Conservation (phyloP, 495 filamentous ascomycete species). For the Thermothielavioides terrestris region DNA sequence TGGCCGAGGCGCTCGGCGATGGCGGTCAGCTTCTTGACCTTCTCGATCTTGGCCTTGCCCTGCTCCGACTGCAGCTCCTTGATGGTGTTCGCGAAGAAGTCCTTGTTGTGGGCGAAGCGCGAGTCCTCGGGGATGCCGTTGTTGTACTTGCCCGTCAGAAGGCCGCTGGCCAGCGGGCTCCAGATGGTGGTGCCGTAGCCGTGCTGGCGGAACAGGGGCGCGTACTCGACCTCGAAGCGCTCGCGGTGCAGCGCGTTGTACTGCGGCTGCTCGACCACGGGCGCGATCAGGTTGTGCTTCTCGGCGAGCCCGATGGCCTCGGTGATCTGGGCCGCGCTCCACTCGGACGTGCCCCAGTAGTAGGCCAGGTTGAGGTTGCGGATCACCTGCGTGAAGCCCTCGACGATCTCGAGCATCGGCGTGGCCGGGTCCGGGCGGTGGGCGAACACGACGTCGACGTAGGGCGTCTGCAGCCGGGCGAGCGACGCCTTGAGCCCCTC, state of each 20-base stretch:
- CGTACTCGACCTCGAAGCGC: slow-evolving; percentile 69
- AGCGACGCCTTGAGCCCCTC: slow-evolving; percentile 50
- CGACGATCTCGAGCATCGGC: slow-evolving; percentile 80
- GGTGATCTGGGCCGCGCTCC: slow-evolving; percentile 72
- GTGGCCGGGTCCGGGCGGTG: slow-evolving; percentile 77
- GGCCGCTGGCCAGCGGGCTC: slow-evolving; percentile 58
- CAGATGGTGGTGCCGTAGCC: slow-evolving; percentile 65
- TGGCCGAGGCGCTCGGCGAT: slow-evolving; percentile 60
- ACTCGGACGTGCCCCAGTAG: slow-evolving; percentile 90
- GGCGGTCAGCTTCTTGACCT: slow-evolving; percentile 42
- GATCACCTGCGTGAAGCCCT: slow-evolving; percentile 76
- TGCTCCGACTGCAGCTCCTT: slow-evolving; percentile 26
- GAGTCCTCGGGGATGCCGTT: slow-evolving; percentile 51
- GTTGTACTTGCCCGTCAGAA: slow-evolving; percentile 78
- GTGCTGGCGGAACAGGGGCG: slow-evolving; percentile 51
- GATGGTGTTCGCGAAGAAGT: slow-evolving; percentile 32
- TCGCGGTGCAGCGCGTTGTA: slow-evolving; percentile 71
- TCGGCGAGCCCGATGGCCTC: slow-evolving; percentile 69
- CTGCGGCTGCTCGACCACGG: slow-evolving; percentile 74
- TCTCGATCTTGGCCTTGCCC: slow-evolving; percentile 34
- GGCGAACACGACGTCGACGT: slow-evolving; percentile 76
- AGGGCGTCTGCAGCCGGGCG: slow-evolving; percentile 59
- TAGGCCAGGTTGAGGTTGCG: slow-evolving; percentile 63
- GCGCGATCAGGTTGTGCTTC: slow-evolving; percentile 66
- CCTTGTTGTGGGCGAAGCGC: slow-evolving; percentile 41